These are phyloP conservation scores for Chaetomidium leptoderma DNA, from an alignment of 495 filamentous ascomycete genomes.

Conservation along the genomic window DNA sequence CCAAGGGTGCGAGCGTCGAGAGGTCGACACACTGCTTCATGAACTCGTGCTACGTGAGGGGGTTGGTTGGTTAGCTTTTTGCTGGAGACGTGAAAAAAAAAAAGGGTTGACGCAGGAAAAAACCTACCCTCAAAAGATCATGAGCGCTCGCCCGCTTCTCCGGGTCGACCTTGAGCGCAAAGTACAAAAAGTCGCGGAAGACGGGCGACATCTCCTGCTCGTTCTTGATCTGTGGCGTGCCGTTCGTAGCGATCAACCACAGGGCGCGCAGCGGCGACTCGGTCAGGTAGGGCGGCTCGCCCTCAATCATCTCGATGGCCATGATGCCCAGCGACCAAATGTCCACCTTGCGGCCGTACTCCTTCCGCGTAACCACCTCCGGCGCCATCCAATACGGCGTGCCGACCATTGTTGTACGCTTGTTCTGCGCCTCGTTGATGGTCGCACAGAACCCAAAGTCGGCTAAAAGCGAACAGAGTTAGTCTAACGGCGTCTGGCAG, in stretches of 20 bases:
- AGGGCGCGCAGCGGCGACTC: slow-evolving; percentile 90
- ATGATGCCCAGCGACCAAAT: slow-evolving; percentile 99
- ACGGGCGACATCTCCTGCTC: slow-evolving; percentile 73
- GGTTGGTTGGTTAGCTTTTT: slow-evolving; percentile 10
- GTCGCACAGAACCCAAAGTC: slow-evolving; percentile 99
- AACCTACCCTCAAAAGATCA: slow-evolving; percentile 78
- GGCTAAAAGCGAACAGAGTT: slow-evolving; percentile 49
- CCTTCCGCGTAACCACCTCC: slow-evolving; percentile 93
- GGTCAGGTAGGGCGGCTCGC: slow-evolving; percentile 93
- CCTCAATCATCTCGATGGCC: slow-evolving; percentile 99
- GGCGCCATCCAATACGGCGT: slow-evolving; percentile 99
- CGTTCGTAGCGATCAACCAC: slow-evolving; percentile 95
- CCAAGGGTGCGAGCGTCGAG: slow-evolving; percentile 64
- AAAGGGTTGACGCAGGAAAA: background rate
- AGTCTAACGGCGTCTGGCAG: background rate
- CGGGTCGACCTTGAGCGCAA: slow-evolving; percentile 91
- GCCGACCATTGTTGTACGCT: slow-evolving; percentile 98
- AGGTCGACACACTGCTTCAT: slow-evolving; percentile 76
- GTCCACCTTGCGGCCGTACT: slow-evolving; percentile 97
- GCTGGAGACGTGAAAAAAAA: background rate
- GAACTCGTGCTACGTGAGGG: slow-evolving; percentile 70
- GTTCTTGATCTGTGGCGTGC: slow-evolving; percentile 92
- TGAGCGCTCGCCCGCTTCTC: slow-evolving; percentile 94
- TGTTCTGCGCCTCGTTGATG: slow-evolving; percentile 94
- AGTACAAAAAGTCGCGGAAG: slow-evolving; percentile 84